Conservation (phyloP, 2,329 filamentous ascomycete genomes). For the Ascosphaera pollenicola region DNA sequence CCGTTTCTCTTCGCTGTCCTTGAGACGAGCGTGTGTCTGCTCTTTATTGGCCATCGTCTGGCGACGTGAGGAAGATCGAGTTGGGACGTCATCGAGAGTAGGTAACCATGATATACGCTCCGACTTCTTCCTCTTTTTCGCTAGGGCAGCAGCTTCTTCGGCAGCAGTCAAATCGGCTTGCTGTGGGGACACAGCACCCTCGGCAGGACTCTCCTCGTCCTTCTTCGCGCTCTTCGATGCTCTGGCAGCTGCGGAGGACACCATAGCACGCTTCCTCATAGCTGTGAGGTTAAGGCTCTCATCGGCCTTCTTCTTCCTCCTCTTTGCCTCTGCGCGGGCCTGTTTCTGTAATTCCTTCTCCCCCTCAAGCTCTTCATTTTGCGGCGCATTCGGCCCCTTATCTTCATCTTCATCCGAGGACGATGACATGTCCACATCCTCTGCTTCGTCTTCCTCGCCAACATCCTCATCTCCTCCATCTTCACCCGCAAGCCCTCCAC, state of each 20-base stretch:
- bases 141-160: constrained; percentile 12
- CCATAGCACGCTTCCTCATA: constrained; percentile 50
- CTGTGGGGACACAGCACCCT: not conserved
- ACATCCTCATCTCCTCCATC: constrained; percentile 19
- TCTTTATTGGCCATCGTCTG: constrained; percentile 46
- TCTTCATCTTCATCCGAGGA: constrained; percentile 70
- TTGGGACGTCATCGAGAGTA: constrained; percentile 37
- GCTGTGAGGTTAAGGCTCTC: constrained; percentile 40
- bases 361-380: constrained; percentile 51
- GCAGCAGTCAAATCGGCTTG: constrained; percentile 7
- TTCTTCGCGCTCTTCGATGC: not conserved
- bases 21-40: constrained; percentile 26
- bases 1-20: constrained; percentile 26
- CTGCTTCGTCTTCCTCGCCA: constrained; percentile 31
- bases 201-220: constrained; percentile 24
- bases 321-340: constrained; percentile 43
- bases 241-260: constrained; percentile 14
- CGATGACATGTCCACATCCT: constrained; percentile 69
- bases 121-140: constrained; percentile 42
- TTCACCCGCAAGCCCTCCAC: constrained; percentile 42
- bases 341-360: constrained; percentile 69
- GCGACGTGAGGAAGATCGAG: constrained; percentile 37
- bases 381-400: constrained; percentile 30
- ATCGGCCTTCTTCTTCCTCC: constrained; percentile 63
- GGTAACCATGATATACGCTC: constrained; percentile 50